Evolutionary conservation across 164 flowering plant species (phyloP), one percentile per base, ranked within the genome.

Genomic region (Stephania yunnanensis): DNA sequence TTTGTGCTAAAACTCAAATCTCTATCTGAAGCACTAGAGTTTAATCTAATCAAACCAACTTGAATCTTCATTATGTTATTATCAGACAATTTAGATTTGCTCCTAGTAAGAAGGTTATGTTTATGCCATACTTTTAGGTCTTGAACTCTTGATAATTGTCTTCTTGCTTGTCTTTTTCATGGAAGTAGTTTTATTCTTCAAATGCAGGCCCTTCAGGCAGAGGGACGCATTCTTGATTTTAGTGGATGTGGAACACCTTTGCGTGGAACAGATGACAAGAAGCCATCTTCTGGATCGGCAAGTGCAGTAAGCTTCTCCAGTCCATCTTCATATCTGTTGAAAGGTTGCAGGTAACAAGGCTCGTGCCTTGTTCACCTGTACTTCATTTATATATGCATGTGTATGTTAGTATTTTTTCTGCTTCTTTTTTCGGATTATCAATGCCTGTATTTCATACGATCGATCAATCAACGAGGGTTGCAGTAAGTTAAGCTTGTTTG

Each of bases 201-300:
- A 66, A 30, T 72, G 45, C 76, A 69, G 66, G 17, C 45, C 72
- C 76, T 89, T 77, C 91, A 90, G 94, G 76, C 83, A 1, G 98
- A 96, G 85, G 79, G 92, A 8, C 97, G 99, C 10, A 81, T 78
- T 17, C 93, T 96, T 25, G 99, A 96, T 85, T 94, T 96, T 80
- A 94, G 97, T 77, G 97, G 89, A 73, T 96, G 99, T 74, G 98
- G 82, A 50, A 85, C 97, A 52, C 94, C 97, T 10, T 80, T 79
- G 63, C 89, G 83, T 71, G 85, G 79, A 81, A 66, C 76, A 70
- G 87, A 86, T 72, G 82, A 63, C 46, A 80, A 75, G 71, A 88
- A 81, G 71, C 65, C 42, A 36, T 36, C 82, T 7, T 75, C 86
- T 4, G 80, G 68, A 10, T 45, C n/a, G 20, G 68, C 46, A 6